Evolutionary conservation across 805 yeast species (phyloP), one percentile per base, ranked within the genome.

Genomic region (Zygosaccharomyces bisporus): DNA sequence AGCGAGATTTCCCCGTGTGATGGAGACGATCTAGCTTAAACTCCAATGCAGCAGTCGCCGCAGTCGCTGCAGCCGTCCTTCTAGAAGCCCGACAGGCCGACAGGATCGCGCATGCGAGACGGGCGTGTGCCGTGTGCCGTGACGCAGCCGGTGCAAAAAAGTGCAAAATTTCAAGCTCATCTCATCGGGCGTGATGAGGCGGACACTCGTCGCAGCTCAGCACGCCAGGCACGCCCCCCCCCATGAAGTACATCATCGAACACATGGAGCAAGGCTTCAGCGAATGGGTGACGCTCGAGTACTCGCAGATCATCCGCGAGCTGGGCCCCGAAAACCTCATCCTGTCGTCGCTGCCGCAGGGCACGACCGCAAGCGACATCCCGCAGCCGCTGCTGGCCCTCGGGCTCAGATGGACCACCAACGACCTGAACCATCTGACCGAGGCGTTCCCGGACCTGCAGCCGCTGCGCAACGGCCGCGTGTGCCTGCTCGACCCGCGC

Each of bases 201-300:
- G n/a, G n/a, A n/a, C n/a, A n/a, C n/a, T n/a, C n/a, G n/a, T n/a
- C n/a, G n/a, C n/a, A n/a, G n/a, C n/a, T n/a, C n/a, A n/a, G 4
- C 20, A 20, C 18, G 18, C 7, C 13, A 5, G 6, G 20, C 5
- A 8, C 20, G 6, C 27, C n/a, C 16, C 29, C 24, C 16, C 40
- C 16, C 20, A 86, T 86, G 95, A 88, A 87, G 67, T 91, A 89
- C 73, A 79, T 93, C 42, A 89, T 91, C 41, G 99, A 91, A 66
- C 99, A 91, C 63, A 91, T 91, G 97, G 99, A 91, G 66, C 85
- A 80, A 49, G 98, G 96, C 1, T 88, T 91, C 75, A 87, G 96
- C 52, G 93, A 86, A 53, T 91, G 99, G 99, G 98, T 91, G 34
- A 75, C 78, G 21, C 72, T 93, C 4, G 99, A 91, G 58, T 91